Conservation (phyloP, 2,329 filamentous ascomycete species). For the Immersiporthe knoxdaviesiana region DNA sequence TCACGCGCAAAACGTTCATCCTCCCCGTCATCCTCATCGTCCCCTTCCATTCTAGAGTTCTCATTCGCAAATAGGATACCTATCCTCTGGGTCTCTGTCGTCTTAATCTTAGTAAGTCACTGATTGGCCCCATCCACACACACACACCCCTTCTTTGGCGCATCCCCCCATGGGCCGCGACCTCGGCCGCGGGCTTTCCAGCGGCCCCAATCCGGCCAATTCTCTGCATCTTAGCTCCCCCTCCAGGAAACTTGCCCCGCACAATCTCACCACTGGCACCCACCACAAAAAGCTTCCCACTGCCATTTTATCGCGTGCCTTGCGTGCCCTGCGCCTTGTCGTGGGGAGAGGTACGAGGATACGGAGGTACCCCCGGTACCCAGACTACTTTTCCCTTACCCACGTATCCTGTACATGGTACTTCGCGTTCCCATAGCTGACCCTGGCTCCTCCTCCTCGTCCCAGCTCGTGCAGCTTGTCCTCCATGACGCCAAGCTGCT, state of each 20-base stretch:
- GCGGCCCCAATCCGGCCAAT: slow-evolving; percentile 25
- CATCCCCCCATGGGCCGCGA: neutral
- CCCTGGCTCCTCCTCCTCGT: slow-evolving; percentile 34
- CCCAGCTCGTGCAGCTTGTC: slow-evolving; percentile 56
- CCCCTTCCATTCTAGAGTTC: slow-evolving; percentile 9
- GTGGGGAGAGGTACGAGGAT: neutral
- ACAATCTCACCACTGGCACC: slow-evolving; percentile 28
- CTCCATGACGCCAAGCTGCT: slow-evolving; percentile 52
- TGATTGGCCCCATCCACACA: neutral
- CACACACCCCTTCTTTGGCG: neutral
- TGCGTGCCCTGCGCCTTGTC: slow-evolving; percentile 1
- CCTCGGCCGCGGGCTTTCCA: slow-evolving; percentile 16
- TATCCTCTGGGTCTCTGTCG: slow-evolving; percentile 37
- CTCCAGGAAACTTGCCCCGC: slow-evolving; percentile 27
- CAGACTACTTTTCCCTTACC: neutral
- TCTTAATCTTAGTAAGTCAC: slow-evolving; percentile 40
- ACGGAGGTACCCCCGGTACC: slow-evolving; percentile 15
- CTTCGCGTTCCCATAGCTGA: slow-evolving; percentile 36
- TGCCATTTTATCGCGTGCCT: slow-evolving; percentile 11
- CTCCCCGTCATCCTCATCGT: neutral
- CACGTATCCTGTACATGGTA: slow-evolving; percentile 10
- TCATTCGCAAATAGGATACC: slow-evolving; percentile 35
- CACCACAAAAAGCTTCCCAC: slow-evolving; percentile 4
- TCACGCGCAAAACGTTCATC: neutral
- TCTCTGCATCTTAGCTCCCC: slow-evolving; percentile 32